Conservation (phyloP, 257 asterid species). For the Verbena officinalis region DNA sequence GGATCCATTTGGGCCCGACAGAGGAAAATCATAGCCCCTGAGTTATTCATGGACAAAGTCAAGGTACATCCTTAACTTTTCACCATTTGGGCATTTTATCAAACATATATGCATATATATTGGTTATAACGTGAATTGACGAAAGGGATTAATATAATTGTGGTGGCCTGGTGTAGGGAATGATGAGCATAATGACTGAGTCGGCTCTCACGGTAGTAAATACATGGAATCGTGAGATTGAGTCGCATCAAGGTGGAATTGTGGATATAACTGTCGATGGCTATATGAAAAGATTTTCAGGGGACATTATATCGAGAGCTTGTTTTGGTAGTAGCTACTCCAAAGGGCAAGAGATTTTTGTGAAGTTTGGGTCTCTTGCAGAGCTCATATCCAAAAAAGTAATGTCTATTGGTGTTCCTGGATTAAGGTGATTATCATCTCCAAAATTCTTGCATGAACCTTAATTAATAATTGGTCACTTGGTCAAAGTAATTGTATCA, state of each 20-base stretch:
- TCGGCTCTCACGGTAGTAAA: slow-evolving; percentile 33
- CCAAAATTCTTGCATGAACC: too few relatives aligned
- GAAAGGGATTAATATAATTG: background rate
- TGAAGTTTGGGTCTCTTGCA: slow-evolving; percentile 37
- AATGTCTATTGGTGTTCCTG: slow-evolving; percentile 43
- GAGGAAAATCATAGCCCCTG: slow-evolving; percentile 53
- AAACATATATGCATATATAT: background rate
- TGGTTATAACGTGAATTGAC: too few relatives aligned
- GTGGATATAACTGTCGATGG: slow-evolving; percentile 35
- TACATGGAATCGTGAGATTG: slow-evolving; percentile 40
- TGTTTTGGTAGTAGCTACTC: slow-evolving; percentile 55
- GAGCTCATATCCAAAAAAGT: slow-evolving; percentile 35
- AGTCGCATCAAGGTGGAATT: slow-evolving; percentile 27
- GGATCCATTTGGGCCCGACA: slow-evolving; percentile 46
- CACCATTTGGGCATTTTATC: background rate
- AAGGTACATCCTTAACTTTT: slow-evolving; percentile 27
- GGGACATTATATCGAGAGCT: slow-evolving; percentile 54
- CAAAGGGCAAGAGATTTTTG: slow-evolving; percentile 47
- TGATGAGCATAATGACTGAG: slow-evolving; percentile 42
- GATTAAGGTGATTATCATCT: slow-evolving; percentile 44
- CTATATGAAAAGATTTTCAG: slow-evolving; percentile 44
- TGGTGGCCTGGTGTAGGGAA: slow-evolving; percentile 36
- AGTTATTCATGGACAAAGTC: slow-evolving; percentile 48
- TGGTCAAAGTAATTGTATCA: background rate
- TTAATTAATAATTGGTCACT: too few relatives aligned